These are phyloP conservation scores for Laguncularia racemosa DNA, from an alignment of 345 rosid species.

Conservation along the genomic window DNA sequence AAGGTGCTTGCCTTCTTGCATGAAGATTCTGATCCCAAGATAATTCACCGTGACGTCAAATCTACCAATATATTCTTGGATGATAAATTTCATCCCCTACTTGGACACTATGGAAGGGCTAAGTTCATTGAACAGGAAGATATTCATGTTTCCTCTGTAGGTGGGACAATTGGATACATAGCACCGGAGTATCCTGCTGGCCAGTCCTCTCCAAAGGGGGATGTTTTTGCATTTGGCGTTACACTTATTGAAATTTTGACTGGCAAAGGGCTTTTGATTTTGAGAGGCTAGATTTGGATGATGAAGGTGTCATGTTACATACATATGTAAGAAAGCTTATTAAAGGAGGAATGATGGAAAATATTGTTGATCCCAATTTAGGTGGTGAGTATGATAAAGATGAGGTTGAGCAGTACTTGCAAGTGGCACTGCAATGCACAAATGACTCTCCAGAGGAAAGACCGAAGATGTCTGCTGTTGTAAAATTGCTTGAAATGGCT, in stretches of 20 bases:
- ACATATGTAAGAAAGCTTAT: too few species aligned
- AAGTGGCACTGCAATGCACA: too few species aligned
- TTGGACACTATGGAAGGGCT: conserved; percentile 8
- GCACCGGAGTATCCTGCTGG: background rate
- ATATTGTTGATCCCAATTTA: too few species aligned
- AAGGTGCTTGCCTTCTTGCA: conserved; percentile 10
- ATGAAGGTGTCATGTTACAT: too few species aligned
- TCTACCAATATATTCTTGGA: conserved; percentile 7
- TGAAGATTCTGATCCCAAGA: background rate
- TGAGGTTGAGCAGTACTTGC: too few species aligned
- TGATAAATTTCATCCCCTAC: conserved; percentile 3
- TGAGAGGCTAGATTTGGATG: too few species aligned
- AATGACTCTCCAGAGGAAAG: too few species aligned
- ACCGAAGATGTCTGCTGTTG: too few species aligned
- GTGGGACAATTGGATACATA: background rate
- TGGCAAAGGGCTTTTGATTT: too few species aligned
- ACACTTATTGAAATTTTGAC: background rate
- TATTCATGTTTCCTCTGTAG: background rate
- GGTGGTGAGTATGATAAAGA: too few species aligned
- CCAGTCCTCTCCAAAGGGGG: background rate
- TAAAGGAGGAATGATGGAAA: too few species aligned
- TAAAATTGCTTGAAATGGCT: too few species aligned
- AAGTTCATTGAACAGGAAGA: background rate
- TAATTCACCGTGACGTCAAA: conserved; percentile 7
- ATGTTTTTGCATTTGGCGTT: background rate